Conservation (phyloP, 441 rosid genomes). For the Melastoma candidum region DNA sequence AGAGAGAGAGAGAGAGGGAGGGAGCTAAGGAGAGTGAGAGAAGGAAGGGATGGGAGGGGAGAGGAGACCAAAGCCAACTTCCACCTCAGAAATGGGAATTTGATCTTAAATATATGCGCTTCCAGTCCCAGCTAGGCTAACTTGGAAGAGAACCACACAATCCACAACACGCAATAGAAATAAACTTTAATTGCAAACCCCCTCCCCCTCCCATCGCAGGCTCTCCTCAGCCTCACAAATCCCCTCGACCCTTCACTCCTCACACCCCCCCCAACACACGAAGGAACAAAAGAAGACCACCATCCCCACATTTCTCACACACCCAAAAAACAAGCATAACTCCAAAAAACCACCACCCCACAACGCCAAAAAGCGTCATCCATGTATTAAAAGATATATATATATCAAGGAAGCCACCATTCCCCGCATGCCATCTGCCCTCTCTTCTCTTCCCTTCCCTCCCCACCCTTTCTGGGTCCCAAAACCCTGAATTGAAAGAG, state of each 20-base stretch:
- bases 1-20: constrained; percentile 2
- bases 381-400: too few species aligned
- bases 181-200: constrained; percentile 16
- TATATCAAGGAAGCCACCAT: too few species aligned
- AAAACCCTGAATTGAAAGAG: too few species aligned
- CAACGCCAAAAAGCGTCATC: too few species aligned
- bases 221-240: constrained; percentile 50
- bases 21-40: not conserved
- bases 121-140: constrained; percentile 31
- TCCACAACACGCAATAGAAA: constrained; percentile 4
- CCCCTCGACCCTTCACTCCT: not conserved
- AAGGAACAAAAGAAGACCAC: too few species aligned
- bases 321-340: too few species aligned
- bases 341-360: too few species aligned
- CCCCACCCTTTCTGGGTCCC: too few species aligned
- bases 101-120: constrained; percentile 24
- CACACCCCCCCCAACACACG: too few species aligned
- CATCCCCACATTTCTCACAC: too few species aligned
- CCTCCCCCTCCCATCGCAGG: constrained; percentile 11
- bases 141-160: constrained; percentile 69
- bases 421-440: too few species aligned
- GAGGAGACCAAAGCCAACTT: constrained; percentile 24
- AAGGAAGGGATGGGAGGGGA: constrained; percentile 8
- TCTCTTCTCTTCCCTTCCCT: too few species aligned
- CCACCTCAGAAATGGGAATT: constrained; percentile 24